phyloP scores from a whole-genome alignment of 2,329 filamentous ascomycete species.

The Orbilia quercus region DNA sequence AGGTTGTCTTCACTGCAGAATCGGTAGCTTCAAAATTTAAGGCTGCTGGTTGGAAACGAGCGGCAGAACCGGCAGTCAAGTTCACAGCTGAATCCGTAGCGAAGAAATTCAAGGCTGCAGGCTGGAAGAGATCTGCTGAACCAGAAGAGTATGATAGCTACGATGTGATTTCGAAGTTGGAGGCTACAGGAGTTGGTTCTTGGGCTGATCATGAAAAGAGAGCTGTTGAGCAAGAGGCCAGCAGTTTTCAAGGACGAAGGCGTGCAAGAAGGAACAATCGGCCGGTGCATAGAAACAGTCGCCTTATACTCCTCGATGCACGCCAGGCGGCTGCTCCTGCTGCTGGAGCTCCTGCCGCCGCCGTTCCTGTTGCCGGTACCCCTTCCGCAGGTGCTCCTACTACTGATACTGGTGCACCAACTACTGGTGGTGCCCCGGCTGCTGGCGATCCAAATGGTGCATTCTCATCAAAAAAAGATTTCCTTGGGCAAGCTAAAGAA shows the following conservation, averaged over 20 bases:
- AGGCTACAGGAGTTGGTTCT: not conserved
- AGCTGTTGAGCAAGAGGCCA: not conserved
- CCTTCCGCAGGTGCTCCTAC: not conserved
- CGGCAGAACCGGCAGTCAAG: not conserved
- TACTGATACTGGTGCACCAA: not conserved
- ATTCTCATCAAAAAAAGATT: constrained; percentile 6
- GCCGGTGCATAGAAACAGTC: not conserved
- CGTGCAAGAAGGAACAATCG: not conserved
- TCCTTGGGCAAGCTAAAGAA: constrained; percentile 4
- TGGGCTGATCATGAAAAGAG: not conserved
- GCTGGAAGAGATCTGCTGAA: not conserved
- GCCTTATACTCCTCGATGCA: not conserved
- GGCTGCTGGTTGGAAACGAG: not conserved
- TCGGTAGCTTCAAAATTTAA: not conserved
- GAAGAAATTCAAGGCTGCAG: not conserved
- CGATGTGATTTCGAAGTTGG: constrained; percentile 2
- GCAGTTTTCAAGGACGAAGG: not conserved
- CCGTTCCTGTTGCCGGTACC: not conserved
- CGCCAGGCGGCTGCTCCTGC: not conserved
- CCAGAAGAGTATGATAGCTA: not conserved
- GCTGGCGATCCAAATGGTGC: not conserved
- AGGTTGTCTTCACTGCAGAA: not conserved
- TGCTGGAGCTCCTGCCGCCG: not conserved
- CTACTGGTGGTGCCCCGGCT: not conserved
- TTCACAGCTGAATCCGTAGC: not conserved